Evolutionary conservation across 2,329 filamentous ascomycete species (phyloP).

Genomic region (Albifimbria verrucaria): DNA sequence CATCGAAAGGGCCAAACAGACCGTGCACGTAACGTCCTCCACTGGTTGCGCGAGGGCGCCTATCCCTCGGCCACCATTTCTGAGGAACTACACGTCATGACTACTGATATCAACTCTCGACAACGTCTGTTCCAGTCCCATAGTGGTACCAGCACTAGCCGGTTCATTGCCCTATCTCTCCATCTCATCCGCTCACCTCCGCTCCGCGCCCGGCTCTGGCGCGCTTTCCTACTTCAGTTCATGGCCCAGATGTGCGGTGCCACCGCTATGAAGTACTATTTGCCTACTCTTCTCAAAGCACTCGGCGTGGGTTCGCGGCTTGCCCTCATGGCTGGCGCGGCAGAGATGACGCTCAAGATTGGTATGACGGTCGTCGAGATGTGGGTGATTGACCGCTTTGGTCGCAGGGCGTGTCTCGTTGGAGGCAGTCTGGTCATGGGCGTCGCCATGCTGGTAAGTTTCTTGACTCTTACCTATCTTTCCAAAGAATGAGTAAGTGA

Average conservation of each 20-base stretch:
- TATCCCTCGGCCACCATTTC: slow-evolving; percentile 32
- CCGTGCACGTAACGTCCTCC: slow-evolving; percentile 39
- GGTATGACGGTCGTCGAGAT: slow-evolving; percentile 54
- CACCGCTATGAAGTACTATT: slow-evolving; percentile 59
- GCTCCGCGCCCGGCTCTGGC: slow-evolving; percentile 52
- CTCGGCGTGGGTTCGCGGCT: slow-evolving; percentile 46
- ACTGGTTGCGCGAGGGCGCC: slow-evolving; percentile 46
- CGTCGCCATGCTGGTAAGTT: slow-evolving; percentile 46
- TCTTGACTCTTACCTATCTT: neutral
- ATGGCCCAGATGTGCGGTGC: slow-evolving; percentile 60
- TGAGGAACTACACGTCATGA: slow-evolving; percentile 44
- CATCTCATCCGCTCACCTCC: slow-evolving; percentile 45
- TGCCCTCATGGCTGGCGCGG: slow-evolving; percentile 50
- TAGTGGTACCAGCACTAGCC: slow-evolving; percentile 15
- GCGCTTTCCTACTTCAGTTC: slow-evolving; percentile 54
- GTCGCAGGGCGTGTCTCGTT: slow-evolving; percentile 45
- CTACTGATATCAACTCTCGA: slow-evolving; percentile 37
- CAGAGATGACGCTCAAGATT: slow-evolving; percentile 57
- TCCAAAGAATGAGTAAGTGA: neutral
- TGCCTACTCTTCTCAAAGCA: slow-evolving; percentile 49
- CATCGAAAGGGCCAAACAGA: slow-evolving; percentile 45
- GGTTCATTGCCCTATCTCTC: slow-evolving; percentile 18
- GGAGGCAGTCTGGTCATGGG: slow-evolving; percentile 51
- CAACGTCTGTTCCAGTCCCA: slow-evolving; percentile 6
- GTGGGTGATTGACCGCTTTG: slow-evolving; percentile 52